Percentiles rank a stretch among this genome's conserved stretches.
Conservation (phyloP, 2,329 filamentous ascomycete species). For the Colletotrichum tabaci region DNA sequence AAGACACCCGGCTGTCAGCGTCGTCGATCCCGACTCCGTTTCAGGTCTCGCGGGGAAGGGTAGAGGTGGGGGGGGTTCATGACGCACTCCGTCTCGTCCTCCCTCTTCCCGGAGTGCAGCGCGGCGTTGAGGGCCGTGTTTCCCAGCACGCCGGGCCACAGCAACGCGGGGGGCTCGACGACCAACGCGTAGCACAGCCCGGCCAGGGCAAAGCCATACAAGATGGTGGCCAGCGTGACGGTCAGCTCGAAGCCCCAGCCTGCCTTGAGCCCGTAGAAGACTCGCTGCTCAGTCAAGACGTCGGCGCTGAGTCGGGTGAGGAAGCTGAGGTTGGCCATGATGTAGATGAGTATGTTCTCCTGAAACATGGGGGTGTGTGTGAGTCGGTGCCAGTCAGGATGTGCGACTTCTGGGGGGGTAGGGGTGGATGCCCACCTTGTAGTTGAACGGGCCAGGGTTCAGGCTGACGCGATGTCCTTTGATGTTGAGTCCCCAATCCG, state of each 20-base stretch:
- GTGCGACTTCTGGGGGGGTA: background rate
- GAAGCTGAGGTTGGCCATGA: conserved; percentile 62
- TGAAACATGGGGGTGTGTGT: background rate
- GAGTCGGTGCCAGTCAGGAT: background rate
- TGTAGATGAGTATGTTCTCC: conserved; percentile 60
- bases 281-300: conserved; percentile 52
- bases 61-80: too few species aligned
- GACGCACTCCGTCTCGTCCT: conserved; percentile 31
- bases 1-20: background rate
- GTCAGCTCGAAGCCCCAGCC: conserved; percentile 62
- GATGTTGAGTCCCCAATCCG: conserved; percentile 50
- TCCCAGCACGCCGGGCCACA: conserved; percentile 68
- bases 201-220: conserved; percentile 65
- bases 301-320: conserved; percentile 55
- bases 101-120: conserved; percentile 56
- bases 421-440: conserved; percentile 48
- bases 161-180: conserved; percentile 61
- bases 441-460: conserved; percentile 58
- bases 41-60: too few species aligned
- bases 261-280: conserved; percentile 60
- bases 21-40: background rate
- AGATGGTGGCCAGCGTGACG: conserved; percentile 57
- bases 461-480: conserved; percentile 49
- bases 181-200: conserved; percentile 61
- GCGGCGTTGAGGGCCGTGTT: conserved; percentile 62